These are phyloP conservation scores for Pseudocercospora vitis DNA, from an alignment of 2,329 filamentous ascomycete genomes.

Conservation along the genomic window DNA sequence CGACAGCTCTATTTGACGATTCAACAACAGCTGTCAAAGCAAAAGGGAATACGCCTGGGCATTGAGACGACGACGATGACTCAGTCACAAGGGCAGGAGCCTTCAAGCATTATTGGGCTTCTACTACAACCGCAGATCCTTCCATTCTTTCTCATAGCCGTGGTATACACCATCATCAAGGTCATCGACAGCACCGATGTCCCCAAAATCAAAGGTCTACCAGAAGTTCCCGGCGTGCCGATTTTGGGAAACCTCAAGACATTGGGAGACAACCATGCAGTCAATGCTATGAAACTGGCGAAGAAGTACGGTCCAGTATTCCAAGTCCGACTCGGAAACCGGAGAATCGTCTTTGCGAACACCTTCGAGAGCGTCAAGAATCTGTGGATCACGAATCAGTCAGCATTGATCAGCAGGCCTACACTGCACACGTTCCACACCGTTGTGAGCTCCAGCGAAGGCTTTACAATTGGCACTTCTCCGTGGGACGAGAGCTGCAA, in stretches of 20 bases:
- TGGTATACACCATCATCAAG: constrained; percentile 43
- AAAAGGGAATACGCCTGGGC: neutral
- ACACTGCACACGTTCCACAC: constrained; percentile 80
- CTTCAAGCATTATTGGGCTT: constrained; percentile 33
- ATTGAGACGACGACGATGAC: constrained; percentile 26
- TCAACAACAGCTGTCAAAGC: no score
- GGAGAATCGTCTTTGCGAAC: constrained; percentile 76
- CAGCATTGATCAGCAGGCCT: constrained; percentile 73
- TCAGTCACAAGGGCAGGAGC: constrained; percentile 22
- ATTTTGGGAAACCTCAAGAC: constrained; percentile 50
- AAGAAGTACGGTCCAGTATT: constrained; percentile 54
- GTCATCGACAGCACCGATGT: constrained; percentile 49
- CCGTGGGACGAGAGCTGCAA: constrained; percentile 84
- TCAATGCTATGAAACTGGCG: constrained; percentile 48
- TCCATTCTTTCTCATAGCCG: constrained; percentile 43
- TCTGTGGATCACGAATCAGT: constrained; percentile 78
- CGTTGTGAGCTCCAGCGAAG: constrained; percentile 72
- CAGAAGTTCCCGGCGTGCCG: constrained; percentile 50
- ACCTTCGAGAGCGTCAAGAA: constrained; percentile 71
- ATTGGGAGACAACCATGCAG: constrained; percentile 49
- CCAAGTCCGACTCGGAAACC: constrained; percentile 61
- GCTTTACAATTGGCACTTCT: constrained; percentile 79
- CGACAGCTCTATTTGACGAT: no score
- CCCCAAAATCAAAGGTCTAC: constrained; percentile 51
- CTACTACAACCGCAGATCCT: constrained; percentile 43